phyloP scores from a whole-genome alignment of 2,329 filamentous ascomycete genomes.

The Boeremia exigua region DNA sequence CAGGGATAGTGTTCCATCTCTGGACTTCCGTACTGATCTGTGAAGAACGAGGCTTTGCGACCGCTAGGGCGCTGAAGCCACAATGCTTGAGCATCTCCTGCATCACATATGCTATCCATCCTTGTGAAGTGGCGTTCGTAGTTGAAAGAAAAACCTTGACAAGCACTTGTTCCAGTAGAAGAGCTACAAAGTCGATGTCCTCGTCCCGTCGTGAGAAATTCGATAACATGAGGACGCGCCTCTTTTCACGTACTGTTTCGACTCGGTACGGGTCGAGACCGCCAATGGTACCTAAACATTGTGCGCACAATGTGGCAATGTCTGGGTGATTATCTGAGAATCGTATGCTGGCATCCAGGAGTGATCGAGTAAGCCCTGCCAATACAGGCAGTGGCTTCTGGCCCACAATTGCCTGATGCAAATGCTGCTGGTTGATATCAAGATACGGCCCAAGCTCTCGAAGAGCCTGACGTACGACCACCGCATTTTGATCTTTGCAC shows the following conservation, averaged over 20 bases:
- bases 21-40: slow-evolving; percentile 68
- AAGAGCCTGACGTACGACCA: slow-evolving; percentile 83
- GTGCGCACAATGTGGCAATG: slow-evolving; percentile 76
- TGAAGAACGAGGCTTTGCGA: slow-evolving; percentile 58
- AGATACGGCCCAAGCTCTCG: slow-evolving; percentile 78
- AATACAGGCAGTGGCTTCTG: slow-evolving; percentile 83
- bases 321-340: slow-evolving; percentile 72
- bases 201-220: slow-evolving; percentile 84
- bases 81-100: slow-evolving; percentile 85
- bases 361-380: slow-evolving; percentile 71
- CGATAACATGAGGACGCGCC: slow-evolving; percentile 82
- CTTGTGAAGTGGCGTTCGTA: slow-evolving; percentile 85
- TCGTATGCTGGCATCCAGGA: slow-evolving; percentile 85
- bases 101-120: slow-evolving; percentile 92
- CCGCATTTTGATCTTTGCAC: slow-evolving; percentile 80
- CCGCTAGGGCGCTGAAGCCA: slow-evolving; percentile 67
- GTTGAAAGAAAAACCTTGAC: slow-evolving; percentile 91
- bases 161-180: slow-evolving; percentile 83
- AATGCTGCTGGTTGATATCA: slow-evolving; percentile 72
- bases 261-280: slow-evolving; percentile 91
- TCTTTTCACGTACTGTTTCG: slow-evolving; percentile 77
- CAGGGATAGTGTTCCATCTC: slow-evolving; percentile 80
- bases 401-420: slow-evolving; percentile 80
- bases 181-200: slow-evolving; percentile 83
- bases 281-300: slow-evolving; percentile 86